phyloP scores from a whole-genome alignment of 768 basidiomycete genomes.

The Clathrus columnatus region DNA sequence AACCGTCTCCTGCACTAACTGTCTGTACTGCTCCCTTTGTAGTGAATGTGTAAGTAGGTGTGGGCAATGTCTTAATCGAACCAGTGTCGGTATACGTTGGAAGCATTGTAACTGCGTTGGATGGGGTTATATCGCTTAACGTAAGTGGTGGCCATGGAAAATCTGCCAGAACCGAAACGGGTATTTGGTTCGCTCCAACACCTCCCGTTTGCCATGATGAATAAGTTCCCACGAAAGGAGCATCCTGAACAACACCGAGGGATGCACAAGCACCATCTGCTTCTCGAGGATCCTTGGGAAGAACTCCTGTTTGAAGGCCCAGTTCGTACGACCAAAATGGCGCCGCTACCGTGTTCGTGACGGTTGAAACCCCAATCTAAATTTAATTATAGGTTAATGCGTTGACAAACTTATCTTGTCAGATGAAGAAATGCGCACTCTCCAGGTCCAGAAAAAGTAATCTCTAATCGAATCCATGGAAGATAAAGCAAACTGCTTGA shows the following conservation, averaged over 20 bases:
- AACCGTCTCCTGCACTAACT: constrained; percentile 43
- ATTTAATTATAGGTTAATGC: background rate
- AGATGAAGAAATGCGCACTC: constrained; percentile 30
- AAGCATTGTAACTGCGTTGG: constrained; percentile 28
- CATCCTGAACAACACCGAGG: constrained; percentile 34
- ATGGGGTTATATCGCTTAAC: constrained; percentile 35
- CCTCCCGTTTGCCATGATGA: constrained; percentile 64
- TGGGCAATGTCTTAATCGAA: constrained; percentile 46
- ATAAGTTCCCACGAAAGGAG: constrained; percentile 44
- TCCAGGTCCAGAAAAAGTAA: constrained; percentile 79
- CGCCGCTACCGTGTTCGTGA: constrained; percentile 36
- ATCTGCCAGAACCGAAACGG: constrained; percentile 29
- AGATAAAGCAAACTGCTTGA: constrained; percentile 42
- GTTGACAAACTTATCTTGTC: no score
- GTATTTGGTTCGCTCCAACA: constrained; percentile 42
- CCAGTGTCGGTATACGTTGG: constrained; percentile 63
- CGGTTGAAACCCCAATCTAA: constrained; percentile 49
- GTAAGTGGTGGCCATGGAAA: constrained; percentile 50
- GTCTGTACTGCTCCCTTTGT: constrained; percentile 23
- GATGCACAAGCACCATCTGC: constrained; percentile 53
- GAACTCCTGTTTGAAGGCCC: constrained; percentile 66
- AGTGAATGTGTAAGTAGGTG: constrained; percentile 40
- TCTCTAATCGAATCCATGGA: constrained; percentile 62
- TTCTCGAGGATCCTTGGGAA: constrained; percentile 62
- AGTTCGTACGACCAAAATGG: constrained; percentile 68